Conservation (phyloP, 768 basidiomycete species). For the Amanita pallidorosea region DNA sequence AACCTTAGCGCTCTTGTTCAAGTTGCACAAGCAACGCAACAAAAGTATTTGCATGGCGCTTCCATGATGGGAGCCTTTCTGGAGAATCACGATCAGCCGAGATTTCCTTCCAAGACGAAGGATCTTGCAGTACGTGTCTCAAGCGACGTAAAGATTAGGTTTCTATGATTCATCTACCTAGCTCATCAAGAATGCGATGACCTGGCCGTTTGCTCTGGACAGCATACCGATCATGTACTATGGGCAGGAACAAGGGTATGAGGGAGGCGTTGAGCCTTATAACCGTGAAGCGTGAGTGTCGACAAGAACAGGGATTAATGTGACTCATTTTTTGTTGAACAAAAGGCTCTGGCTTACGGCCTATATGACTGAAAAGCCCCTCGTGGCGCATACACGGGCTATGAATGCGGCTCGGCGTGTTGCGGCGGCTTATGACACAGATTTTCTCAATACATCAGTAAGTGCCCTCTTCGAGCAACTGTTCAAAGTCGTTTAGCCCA, state of each 20-base stretch:
- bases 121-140: conserved; percentile 26
- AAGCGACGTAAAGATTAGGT: no score
- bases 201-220: conserved; percentile 55
- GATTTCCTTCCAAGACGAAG: conserved; percentile 42
- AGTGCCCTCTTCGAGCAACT: conserved; percentile 5
- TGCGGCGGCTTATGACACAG: conserved; percentile 29
- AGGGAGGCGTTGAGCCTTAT: conserved; percentile 43
- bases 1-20: conserved; percentile 30
- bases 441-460: conserved; percentile 39
- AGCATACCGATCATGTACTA: conserved; percentile 66
- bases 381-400: conserved; percentile 31
- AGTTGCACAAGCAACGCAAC: conserved; percentile 25
- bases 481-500: neutral
- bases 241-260: conserved; percentile 61
- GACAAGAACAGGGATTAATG: neutral
- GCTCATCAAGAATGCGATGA: conserved; percentile 43
- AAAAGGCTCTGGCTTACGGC: conserved; percentile 51
- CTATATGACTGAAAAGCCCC: conserved; percentile 37
- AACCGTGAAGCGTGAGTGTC: conserved; percentile 48
- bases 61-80: conserved; percentile 51
- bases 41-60: conserved; percentile 26
- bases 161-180: neutral
- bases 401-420: conserved; percentile 46
- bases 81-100: conserved; percentile 60
- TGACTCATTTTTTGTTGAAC: neutral